Conservation (phyloP, 2,329 filamentous ascomycete species). For the Penicillium nordicum region DNA sequence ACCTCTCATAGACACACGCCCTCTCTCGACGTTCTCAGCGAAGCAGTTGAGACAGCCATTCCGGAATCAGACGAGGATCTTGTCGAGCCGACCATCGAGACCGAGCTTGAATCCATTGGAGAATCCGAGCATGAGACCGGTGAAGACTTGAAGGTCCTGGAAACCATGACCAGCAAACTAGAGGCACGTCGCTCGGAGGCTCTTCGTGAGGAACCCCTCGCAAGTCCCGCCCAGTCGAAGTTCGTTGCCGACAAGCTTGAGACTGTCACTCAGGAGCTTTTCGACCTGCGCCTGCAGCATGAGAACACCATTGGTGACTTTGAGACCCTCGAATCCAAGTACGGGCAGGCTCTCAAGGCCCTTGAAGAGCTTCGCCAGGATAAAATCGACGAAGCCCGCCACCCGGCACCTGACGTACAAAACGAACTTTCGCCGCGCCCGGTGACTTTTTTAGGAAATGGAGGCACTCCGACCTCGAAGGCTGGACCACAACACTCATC, state of each 20-base stretch:
- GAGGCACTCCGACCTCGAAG: constrained; percentile 67
- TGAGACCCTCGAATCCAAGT: constrained; percentile 78
- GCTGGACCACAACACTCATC: constrained; percentile 68
- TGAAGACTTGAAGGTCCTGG: constrained; percentile 35
- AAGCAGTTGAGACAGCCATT: constrained; percentile 46
- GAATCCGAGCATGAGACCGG: constrained; percentile 22
- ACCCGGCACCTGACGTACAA: constrained; percentile 46
- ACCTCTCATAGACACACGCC: constrained; percentile 32
- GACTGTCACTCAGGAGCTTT: constrained; percentile 82
- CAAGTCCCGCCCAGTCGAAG: constrained; percentile 74
- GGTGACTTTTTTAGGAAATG: constrained; percentile 80
- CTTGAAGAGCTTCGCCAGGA: constrained; percentile 79
- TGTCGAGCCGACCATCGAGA: constrained; percentile 32
- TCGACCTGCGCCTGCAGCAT: constrained; percentile 86
- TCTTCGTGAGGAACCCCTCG: constrained; percentile 49
- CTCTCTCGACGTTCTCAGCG: constrained; percentile 43
- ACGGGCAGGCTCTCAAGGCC: constrained; percentile 80
- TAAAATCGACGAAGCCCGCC: constrained; percentile 72
- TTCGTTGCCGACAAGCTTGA: constrained; percentile 93
- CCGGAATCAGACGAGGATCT: constrained; percentile 45
- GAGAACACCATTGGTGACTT: constrained; percentile 78
- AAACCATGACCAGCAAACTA: constrained; percentile 32
- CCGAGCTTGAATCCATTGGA: constrained; percentile 22
- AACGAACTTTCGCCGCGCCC: constrained; percentile 53
- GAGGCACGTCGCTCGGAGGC: constrained; percentile 22